phyloP scores from a whole-genome alignment of 2,329 filamentous ascomycete genomes.

The Cyphellophora europaea region DNA sequence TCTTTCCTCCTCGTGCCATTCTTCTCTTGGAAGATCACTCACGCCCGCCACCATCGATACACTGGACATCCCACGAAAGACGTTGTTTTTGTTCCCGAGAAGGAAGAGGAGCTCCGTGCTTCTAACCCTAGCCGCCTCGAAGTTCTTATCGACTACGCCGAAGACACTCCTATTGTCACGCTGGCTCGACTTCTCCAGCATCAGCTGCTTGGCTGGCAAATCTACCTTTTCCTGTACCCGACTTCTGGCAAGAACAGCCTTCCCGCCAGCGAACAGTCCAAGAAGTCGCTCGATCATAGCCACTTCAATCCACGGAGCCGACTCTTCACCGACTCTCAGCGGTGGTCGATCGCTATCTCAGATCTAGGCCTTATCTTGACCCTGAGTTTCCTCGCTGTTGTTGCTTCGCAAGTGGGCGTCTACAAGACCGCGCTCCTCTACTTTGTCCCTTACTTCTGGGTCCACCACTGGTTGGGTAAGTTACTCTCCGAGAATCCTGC shows the following conservation, averaged over 20 bases:
- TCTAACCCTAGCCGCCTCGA: conserved; percentile 36
- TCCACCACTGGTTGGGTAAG: conserved; percentile 61
- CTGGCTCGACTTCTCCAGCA: conserved; percentile 48
- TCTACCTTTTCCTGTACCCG: conserved; percentile 54
- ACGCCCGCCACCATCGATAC: conserved; percentile 60
- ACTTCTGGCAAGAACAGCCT: conserved; percentile 39
- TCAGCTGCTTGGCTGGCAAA: conserved; percentile 56
- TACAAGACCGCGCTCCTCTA: conserved; percentile 32
- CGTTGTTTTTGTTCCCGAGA: conserved; percentile 53
- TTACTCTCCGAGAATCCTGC: conserved; percentile 10
- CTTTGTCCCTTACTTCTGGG: conserved; percentile 57
- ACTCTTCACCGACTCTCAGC: conserved; percentile 4
- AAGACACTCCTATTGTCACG: conserved; percentile 53
- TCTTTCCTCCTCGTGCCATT: conserved; percentile 59
- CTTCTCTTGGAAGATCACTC: conserved; percentile 64
- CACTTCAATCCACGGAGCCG: neutral
- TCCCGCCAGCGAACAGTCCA: conserved; percentile 19
- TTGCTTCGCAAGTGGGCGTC: neutral
- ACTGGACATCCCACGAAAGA: conserved; percentile 60
- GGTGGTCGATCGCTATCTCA: conserved; percentile 1
- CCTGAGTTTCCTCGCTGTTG: conserved; percentile 1
- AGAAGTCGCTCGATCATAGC: neutral
- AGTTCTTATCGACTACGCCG: conserved; percentile 42
- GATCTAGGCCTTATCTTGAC: conserved; percentile 4
- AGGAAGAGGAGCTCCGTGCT: conserved; percentile 23